Evolutionary conservation across 228 moss, liverwort and hornwort species (phyloP).

Genomic region (Sphagnum magellanicum): DNA sequence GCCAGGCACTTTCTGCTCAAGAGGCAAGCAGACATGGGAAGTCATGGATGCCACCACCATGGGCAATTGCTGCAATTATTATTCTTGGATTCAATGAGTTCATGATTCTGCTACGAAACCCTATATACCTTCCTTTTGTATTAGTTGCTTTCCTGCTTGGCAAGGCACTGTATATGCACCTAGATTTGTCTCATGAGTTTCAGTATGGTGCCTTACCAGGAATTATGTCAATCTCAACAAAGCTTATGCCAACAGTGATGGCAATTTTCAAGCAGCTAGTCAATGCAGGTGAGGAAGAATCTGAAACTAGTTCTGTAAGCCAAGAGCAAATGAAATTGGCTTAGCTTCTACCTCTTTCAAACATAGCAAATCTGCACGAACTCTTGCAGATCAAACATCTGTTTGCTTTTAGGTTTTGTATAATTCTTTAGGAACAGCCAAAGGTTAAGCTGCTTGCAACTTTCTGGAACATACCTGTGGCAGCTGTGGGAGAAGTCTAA

Average conservation of each 20-base stretch:
- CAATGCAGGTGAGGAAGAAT: slow-evolving; percentile 32
- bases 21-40: slow-evolving; percentile 57
- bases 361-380: no score
- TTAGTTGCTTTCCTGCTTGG: slow-evolving; percentile 62
- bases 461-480: no score
- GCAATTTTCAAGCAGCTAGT: slow-evolving; percentile 65
- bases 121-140: slow-evolving; percentile 61
- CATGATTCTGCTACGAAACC: slow-evolving; percentile 81
- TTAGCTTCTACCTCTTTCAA: no score
- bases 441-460: no score
- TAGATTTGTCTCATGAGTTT: slow-evolving; percentile 65
- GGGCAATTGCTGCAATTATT: slow-evolving; percentile 82
- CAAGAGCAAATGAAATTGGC: no score
- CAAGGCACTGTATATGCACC: slow-evolving; percentile 79
- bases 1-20: slow-evolving; percentile 82
- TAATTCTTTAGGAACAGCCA: no score
- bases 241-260: slow-evolving; percentile 69
- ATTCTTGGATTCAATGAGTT: slow-evolving; percentile 90
- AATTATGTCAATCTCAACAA: slow-evolving; percentile 54
- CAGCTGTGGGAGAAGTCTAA: no score
- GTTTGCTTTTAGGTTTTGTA: no score
- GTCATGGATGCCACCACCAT: slow-evolving; percentile 84
- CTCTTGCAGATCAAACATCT: no score
- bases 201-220: slow-evolving; percentile 74
- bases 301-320: no score